Base-by-base conservation (phyloP, 768 basidiomycete genomes). In the Multifurca ochricompacta region DNA sequence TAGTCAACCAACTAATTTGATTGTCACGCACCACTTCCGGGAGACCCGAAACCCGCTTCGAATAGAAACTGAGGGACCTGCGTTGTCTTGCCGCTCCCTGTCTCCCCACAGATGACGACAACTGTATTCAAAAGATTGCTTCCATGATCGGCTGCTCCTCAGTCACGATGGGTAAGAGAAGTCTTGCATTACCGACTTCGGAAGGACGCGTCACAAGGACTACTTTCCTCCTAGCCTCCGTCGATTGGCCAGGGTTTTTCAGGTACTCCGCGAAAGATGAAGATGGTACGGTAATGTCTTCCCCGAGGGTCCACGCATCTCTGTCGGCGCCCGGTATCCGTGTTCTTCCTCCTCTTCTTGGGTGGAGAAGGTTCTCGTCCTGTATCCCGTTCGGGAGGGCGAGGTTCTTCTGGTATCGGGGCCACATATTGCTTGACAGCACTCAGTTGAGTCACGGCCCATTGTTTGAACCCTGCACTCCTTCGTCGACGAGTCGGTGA, bases 41-140 rank as follows among this genome's bases (percentile, higher is more conserved):
- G 75, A 43, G 80, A 79, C 2, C 95, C 96, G 66, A 94, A 98
- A 0, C 96, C 96, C 19, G 89, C 91, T 68, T 99, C 96, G 57
- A 86, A 97, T n/a, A 99, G 74, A 70, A 98, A 97, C 67, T 98
- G 96, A 10, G 96, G 96, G 6, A 98, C 83, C 68, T 98, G 96
- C 0, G 96, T 99, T 1, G 96, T 98, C 72, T 98, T 99, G 42
- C 96, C 96, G 65, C 91, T 94, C 45, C 96, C 96, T 14, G 96
- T 99, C 74, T 99, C 95, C 68, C 96, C 85, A 57, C 83, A 86
- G 40, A 96, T 83, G 53, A 94, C 78, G 27, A 92, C 85, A 6
- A 95, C 87, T 0, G 87, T 81, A 66, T 98, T 83, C 32, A 96
- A 72, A 50, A 91, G 69, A 99, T 81, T 4, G 91, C 81, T 64